Base-by-base conservation (phyloP, 345 rosid genomes). In the Gossypium turneri region DNA sequence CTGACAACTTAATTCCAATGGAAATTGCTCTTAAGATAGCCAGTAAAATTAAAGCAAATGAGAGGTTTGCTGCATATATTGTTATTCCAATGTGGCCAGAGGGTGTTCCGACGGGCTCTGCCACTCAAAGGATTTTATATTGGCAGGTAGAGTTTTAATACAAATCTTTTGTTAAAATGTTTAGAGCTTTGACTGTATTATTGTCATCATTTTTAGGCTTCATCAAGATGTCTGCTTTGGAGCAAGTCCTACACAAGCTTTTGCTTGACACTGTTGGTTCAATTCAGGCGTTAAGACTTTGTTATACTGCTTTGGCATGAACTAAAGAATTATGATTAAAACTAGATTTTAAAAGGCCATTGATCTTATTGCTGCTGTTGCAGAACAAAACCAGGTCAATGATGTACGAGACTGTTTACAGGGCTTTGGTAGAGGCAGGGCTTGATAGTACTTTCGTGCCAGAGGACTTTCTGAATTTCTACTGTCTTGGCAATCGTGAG, bases 31-130 rank as follows among this genome's bases (percentile, higher is more conserved):
- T 92, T 20, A 94, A 92, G 87, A 94, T 94, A 43, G 93, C 95
- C 6, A 83, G 88, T 4, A 94, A 94, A 85, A 94, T 94, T 69
- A 90, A 86, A 82, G 98, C 97, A 67, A 77, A 85, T 67, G 94
- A 94, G 86, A 88, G 98, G 67, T 94, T 94, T 86, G 97, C 97
- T 80, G 97, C 88, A 19, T 94, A 92, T 79, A 90, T 94, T 58
- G 93, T 92, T 72, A 56, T 94, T 72, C 98, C 98, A 16, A 92
- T 94, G 97, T 94, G 97, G 97, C 98, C 98, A 0, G 98, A 94
- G 84, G 98, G 98, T 50, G 85, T 79, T 84, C 98, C 98, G 75
- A 90, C 98, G 2, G 94, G 95, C 34, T 84, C 88, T 29, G 90
- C 98, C 67, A 91, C 97, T 10, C 98, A 94, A 80, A 90, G 98